Evolutionary conservation across 208 protist genomes (phyloP).

Genomic region (Wallacemonas sp.): DNA sequence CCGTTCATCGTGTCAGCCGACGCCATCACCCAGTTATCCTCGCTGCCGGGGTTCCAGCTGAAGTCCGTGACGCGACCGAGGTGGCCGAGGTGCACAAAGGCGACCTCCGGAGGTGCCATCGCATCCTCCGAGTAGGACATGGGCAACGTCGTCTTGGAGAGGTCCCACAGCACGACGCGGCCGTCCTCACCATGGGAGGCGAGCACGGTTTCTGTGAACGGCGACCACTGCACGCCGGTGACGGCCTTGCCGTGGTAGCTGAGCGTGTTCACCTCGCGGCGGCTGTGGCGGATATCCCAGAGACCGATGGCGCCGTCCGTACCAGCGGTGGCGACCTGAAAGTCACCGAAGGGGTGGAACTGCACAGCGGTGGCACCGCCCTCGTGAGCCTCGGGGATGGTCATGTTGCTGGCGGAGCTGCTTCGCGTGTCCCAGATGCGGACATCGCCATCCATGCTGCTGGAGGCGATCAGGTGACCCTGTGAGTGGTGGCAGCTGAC

Average conservation of each 20-base stretch:
- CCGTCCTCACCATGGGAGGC: slow-evolving; percentile 44
- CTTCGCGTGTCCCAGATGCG: slow-evolving; percentile 87
- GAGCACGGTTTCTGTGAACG: slow-evolving; percentile 43
- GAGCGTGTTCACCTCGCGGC: slow-evolving; percentile 20
- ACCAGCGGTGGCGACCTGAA: slow-evolving; percentile 50
- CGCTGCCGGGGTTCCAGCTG: slow-evolving; percentile 78
- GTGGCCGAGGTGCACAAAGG: slow-evolving; percentile 97
- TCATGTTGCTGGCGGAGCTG: slow-evolving; percentile 12
- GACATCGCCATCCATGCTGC: slow-evolving; percentile 94
- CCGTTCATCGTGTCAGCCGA: slow-evolving; percentile 96
- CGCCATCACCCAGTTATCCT: slow-evolving; percentile 92
- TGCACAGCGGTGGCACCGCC: slow-evolving; percentile 45
- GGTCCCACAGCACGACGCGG: slow-evolving; percentile 56
- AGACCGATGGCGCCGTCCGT: slow-evolving; percentile 29
- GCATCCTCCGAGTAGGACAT: slow-evolving; percentile 32
- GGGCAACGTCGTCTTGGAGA: slow-evolving; percentile 36
- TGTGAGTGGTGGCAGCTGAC: slow-evolving; percentile 92
- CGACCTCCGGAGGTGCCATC: slow-evolving; percentile 60
- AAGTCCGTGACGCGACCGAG: slow-evolving; percentile 93
- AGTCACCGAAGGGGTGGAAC: slow-evolving; percentile 45
- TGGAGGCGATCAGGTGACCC: slow-evolving; percentile 87
- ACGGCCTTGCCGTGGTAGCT: slow-evolving; percentile 44
- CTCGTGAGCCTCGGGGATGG: slow-evolving; percentile 27
- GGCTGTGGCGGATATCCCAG: slow-evolving; percentile 52
- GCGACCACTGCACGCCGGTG: slow-evolving; percentile 54